These are phyloP conservation scores for Yarrowia osloensis DNA, from an alignment of 805 yeast genomes.

Conservation along the genomic window DNA sequence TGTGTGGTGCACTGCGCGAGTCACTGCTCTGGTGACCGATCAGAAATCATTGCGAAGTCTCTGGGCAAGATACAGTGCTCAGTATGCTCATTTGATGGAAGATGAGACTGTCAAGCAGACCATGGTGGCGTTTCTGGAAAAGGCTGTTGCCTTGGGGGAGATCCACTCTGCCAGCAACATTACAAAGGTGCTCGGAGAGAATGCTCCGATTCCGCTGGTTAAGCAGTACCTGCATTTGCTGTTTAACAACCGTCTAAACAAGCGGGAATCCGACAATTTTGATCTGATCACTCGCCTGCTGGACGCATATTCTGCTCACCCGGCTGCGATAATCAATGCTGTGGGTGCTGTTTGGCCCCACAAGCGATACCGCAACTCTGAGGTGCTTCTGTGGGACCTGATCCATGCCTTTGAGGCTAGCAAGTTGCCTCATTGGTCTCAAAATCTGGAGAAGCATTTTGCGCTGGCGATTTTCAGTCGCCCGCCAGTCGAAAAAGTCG, in stretches of 20 bases:
- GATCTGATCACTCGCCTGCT: conserved; percentile 6
- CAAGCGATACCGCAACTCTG: background rate
- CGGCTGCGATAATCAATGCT: background rate
- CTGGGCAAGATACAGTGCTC: background rate
- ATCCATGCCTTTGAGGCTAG: conserved; percentile 8
- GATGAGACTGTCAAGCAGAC: conserved; percentile 2
- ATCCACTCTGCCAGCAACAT: background rate
- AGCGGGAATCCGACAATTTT: background rate
- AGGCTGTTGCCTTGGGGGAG: conserved; percentile 2
- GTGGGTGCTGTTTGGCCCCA: background rate
- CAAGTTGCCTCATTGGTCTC: conserved; percentile 19
- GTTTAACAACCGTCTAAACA: background rate
- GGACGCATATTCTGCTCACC: background rate
- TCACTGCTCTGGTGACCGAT: background rate
- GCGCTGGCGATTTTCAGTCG: background rate
- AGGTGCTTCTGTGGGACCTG: conserved; percentile 8
- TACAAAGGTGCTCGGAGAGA: background rate
- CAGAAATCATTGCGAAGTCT: background rate
- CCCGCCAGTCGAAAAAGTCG: conserved; percentile 19
- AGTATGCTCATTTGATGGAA: background rate
- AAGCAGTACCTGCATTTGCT: conserved; percentile 7
- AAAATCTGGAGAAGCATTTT: conserved; percentile 1
- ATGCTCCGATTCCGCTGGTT: background rate
- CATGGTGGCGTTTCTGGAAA: conserved; percentile 3
- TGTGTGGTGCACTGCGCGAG: conserved; percentile 9